A percentile compares a stretch with the other conserved stretches of the same genome.
phyloP scores from a whole-genome alignment of 2,329 filamentous ascomycete genomes.

The Chaetomiaceae sp. region DNA sequence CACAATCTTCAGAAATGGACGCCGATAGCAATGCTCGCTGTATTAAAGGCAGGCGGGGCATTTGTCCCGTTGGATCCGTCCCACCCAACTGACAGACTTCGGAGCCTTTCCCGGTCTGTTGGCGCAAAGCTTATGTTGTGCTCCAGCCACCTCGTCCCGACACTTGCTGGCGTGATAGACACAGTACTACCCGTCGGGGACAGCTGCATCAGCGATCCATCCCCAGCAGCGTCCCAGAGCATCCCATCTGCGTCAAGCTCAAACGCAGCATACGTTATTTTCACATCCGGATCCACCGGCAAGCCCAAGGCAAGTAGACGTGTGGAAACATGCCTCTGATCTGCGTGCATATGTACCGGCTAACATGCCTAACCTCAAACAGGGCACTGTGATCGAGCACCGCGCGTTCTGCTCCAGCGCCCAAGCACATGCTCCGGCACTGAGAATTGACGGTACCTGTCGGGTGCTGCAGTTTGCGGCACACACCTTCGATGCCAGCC shows the following conservation, averaged over 20 bases:
- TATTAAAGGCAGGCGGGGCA: constrained; percentile 25
- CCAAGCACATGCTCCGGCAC: constrained; percentile 16
- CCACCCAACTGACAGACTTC: constrained; percentile 24
- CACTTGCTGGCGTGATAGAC: constrained; percentile 13
- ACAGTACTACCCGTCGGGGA: constrained; percentile 15
- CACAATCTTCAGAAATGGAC: constrained; percentile 23
- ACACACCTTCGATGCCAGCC: constrained; percentile 23
- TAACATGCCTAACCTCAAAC: not conserved
- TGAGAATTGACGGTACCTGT: constrained; percentile 19
- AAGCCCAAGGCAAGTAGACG: constrained; percentile 18
- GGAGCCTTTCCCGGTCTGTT: constrained; percentile 21
- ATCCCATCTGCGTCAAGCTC: not conserved
- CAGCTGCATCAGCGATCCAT: not conserved
- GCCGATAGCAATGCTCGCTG: constrained; percentile 24
- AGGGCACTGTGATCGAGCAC: constrained; percentile 24
- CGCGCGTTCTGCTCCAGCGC: constrained; percentile 24
- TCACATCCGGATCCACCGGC: constrained; percentile 25
- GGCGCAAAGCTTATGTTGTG: constrained; percentile 20
- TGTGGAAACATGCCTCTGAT: too few species aligned
- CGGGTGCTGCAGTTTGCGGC: constrained; percentile 20
- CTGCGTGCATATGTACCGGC: too few species aligned
- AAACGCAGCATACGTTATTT: constrained; percentile 24
- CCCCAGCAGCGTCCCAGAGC: not conserved
- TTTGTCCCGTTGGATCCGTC: constrained; percentile 26
- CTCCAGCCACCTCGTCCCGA: constrained; percentile 12